Evolutionary conservation across 345 rosid species (phyloP).

Genomic region (Nephelium lappaceum): DNA sequence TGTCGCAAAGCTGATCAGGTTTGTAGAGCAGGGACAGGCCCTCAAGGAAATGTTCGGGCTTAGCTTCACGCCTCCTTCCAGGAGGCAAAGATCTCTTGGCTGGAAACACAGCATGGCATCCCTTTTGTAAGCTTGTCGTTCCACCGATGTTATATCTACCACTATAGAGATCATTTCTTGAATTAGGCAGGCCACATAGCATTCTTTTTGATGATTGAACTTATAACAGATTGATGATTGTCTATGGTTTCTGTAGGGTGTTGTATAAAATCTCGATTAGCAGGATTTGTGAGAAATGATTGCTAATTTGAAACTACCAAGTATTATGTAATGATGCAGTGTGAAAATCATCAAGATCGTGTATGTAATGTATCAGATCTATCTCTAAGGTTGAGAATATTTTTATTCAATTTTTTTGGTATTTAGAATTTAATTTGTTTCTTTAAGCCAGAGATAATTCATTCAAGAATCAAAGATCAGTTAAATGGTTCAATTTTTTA

Average conservation of each 20-base stretch:
- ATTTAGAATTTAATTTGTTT: too few relatives aligned
- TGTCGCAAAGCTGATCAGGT: conserved; percentile 77
- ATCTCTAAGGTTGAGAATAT: not conserved
- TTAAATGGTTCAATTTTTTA: too few relatives aligned
- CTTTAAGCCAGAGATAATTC: not conserved
- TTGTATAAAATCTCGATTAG: not conserved
- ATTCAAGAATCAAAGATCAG: not conserved
- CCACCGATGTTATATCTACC: not conserved
- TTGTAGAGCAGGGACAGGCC: conserved; percentile 77
- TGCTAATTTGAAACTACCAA: not conserved
- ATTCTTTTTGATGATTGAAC: conserved; percentile 29
- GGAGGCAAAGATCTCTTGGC: conserved; percentile 55
- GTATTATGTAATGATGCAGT: not conserved
- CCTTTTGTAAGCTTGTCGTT: conserved; percentile 39
- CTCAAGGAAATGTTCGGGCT: conserved; percentile 91
- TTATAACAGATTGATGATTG: conserved; percentile 13
- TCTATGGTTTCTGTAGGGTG: not conserved
- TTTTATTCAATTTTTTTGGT: not conserved
- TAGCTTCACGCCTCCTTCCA: conserved; percentile 68
- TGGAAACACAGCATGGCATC: conserved; percentile 78
- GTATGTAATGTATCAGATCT: not conserved
- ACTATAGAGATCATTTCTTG: conserved; percentile 4
- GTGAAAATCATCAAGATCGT: not conserved
- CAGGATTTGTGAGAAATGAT: not conserved
- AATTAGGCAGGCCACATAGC: conserved; percentile 14